Evolutionary conservation across 1,284 basidiomycete species (phyloP).

Genomic region (Melampsora americana): DNA sequence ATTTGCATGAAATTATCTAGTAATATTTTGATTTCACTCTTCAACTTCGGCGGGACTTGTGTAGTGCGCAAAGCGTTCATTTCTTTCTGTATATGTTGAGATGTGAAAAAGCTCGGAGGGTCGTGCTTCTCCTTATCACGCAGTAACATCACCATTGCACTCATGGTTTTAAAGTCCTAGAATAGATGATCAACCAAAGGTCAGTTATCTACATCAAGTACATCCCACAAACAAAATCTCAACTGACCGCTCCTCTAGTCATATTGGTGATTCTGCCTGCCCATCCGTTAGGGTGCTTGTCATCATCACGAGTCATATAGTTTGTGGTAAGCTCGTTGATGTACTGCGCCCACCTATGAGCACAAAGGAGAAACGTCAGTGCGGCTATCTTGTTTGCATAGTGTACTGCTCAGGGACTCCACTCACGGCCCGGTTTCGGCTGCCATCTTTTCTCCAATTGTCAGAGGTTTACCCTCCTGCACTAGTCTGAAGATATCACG

Average conservation of each 20-base stretch:
- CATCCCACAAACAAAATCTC: neutral
- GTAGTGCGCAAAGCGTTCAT: neutral
- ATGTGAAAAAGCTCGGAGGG: neutral
- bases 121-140: conserved; percentile 5
- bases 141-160: conserved; percentile 29
- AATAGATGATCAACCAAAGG: neutral
- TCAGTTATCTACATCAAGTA: too few relatives aligned
- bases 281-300: conserved; percentile 38
- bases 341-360: conserved; percentile 31
- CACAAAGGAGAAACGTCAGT: neutral
- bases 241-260: conserved; percentile 33
- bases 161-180: conserved; percentile 43
- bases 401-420: neutral
- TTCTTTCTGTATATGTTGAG: conserved; percentile 16
- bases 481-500: conserved; percentile 44
- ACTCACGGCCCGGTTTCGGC: conserved; percentile 41
- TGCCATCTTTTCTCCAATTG: conserved; percentile 41
- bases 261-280: conserved; percentile 38
- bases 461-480: conserved; percentile 41
- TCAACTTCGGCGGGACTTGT: conserved; percentile 16
- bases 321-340: conserved; percentile 12
- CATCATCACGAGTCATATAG: conserved; percentile 30
- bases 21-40: conserved; percentile 9
- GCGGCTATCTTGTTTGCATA: neutral
- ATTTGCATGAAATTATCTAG: conserved; percentile 39